These are phyloP conservation scores for Melanogaster broomeanus DNA, from an alignment of 768 basidiomycete species.

Conservation along the genomic window DNA sequence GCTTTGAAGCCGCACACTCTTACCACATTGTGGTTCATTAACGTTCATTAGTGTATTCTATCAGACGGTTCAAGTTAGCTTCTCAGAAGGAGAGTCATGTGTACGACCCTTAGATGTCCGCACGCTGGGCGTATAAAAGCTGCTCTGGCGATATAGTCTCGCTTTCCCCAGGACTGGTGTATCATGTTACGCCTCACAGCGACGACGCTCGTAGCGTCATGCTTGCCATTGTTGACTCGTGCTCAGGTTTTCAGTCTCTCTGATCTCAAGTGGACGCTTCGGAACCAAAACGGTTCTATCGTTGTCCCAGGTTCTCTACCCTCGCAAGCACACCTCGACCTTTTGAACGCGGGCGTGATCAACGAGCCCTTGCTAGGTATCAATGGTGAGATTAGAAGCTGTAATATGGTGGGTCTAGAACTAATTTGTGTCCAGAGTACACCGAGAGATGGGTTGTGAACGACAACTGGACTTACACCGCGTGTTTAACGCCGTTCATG, in stretches of 20 bases:
- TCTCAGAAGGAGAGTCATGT: background rate
- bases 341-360: constrained; percentile 52
- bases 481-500: constrained; percentile 48
- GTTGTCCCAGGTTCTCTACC: constrained; percentile 52
- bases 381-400: constrained; percentile 42
- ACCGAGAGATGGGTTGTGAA: constrained; percentile 56
- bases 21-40: background rate
- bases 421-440: constrained; percentile 39
- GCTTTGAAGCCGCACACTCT: background rate
- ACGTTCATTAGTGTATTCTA: background rate
- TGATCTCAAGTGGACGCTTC: constrained; percentile 51
- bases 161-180: background rate
- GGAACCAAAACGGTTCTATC: constrained; percentile 54
- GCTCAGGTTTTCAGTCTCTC: constrained; percentile 44
- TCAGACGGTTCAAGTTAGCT: constrained; percentile 1
- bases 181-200: constrained; percentile 3
- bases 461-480: constrained; percentile 62
- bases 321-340: constrained; percentile 56
- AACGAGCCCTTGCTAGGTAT: constrained; percentile 54
- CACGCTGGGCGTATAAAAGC: background rate
- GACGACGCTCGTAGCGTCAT: constrained; percentile 1
- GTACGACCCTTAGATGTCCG: background rate
- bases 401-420: background rate
- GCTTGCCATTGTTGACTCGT: constrained; percentile 11
- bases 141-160: background rate